Evolutionary conservation across 75 land plant species (phyloP), one percentile per base, ranked within the genome.

Genomic region (Picea sitchensis): DNA sequence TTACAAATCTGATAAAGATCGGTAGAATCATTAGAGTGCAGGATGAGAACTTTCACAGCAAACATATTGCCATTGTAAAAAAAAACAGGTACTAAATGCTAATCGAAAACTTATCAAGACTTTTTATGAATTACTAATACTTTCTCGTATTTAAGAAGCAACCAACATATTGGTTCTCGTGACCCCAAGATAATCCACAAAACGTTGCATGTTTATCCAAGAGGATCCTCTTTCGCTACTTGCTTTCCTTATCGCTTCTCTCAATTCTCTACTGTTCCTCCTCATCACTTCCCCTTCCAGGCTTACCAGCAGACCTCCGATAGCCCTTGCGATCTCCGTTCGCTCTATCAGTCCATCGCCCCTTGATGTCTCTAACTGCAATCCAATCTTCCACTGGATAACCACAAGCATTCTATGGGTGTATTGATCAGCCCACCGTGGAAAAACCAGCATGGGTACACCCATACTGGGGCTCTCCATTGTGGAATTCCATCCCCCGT

Each of bases 141-240:
- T 26, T 26, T 26, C 0, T 26, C 0, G 26, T 26, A 26, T 26
- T 26, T 26, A 26, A 26, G 26, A 26, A 26, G 26, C 26, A 26
- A 26, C 26, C 26, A 26, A 26, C 26, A 26, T 36, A 36, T 26
- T 65, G 34, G 12, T 65, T 15, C 0, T 12, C 23, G 13, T 30
- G 65, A 64, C 65, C 23, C 13, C 65, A 64, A 64, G 2, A 47
- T 65, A 41, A 12, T 78, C 62, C n/a, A 83, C 77, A 67, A 87
- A 82, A 6, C 61, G 80, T 31, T 58, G 64, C 26, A 86, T 64
- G 60, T 84, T 82, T n/a, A 15, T 14, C 36, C 80, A 77, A 2
- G 91, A 85, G 18, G 83, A 76, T 32, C 91, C 91, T 58, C 87
- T 83, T 30, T 76, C 38, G 26, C 47, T 76, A 2, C 73, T 69